Base-by-base conservation (phyloP, 768 basidiomycete genomes). In the Auriscalpium vulgare region DNA sequence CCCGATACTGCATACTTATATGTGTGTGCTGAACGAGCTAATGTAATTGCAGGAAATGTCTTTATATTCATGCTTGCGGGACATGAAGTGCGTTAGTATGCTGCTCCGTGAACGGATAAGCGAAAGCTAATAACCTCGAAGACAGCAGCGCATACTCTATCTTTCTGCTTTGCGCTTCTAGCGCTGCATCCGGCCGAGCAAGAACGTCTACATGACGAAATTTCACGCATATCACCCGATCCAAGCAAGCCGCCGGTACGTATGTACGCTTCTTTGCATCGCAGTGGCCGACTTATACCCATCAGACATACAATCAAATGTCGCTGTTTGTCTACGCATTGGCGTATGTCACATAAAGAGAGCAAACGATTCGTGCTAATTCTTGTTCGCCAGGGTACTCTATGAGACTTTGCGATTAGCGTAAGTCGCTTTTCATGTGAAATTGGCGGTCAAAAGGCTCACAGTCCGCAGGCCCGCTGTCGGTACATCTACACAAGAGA, bases 321-420 rank as follows among this genome's bases (percentile, higher is more conserved):
- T 35, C 29, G 21, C 47, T 17, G 37, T 59, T 64, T 36, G 62
- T 60, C 16, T 43, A 56, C 23, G 53, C 62, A 1, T 44, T 63
- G 38, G 63, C 63, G 62, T 64, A 51, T 21, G 51, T 53, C 29
- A 23, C 47, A 57, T 19, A 11, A 29, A 29, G 23, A 29, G 23
- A 29, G 5, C 23, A 29, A 29, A 29, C 8, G 40, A 16, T 29
- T n/a, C 43, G 16, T 35, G 3, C 23, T 47, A 37, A 48, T 57
- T 34, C 56, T 47, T 4, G 10, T 6, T 8, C 10, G 16, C 19
- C 37, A 80, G 78, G 16, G 76, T 78, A 3, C 75, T 77, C 55
- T 70, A 80, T 55, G 80, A 82, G 63, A 77, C 78, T 3, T 63
- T 80, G 19, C 71, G 80, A 21, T 59, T 80, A 66, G 79, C 56